Evolutionary conservation across 371 early-diverging fungal species (phyloP).

Genomic region (Batrachochytrium dendrobatidis): DNA sequence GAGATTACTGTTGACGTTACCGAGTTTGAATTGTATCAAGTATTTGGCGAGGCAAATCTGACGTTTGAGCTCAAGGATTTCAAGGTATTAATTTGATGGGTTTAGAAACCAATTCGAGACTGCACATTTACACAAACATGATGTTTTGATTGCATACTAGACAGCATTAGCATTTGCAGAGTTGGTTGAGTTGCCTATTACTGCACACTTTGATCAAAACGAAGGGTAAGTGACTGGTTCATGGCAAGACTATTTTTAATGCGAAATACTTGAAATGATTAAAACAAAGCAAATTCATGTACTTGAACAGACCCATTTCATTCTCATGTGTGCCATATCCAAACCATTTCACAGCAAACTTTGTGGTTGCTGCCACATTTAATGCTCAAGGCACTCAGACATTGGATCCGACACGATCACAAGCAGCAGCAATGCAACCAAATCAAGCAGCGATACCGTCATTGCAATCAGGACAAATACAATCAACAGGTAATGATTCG

Average conservation of each 20-base stretch:
- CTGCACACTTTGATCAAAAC: conserved; percentile 22
- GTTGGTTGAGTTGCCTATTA: conserved; percentile 17
- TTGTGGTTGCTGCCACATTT: not conserved
- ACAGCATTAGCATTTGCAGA: conserved; percentile 31
- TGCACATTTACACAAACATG: not conserved
- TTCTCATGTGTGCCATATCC: not conserved
- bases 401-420: not conserved
- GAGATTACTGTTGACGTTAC: conserved; percentile 30
- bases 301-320: not conserved
- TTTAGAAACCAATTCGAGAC: not conserved
- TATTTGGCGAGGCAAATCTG: conserved; percentile 14
- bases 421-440: not conserved
- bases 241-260: not conserved
- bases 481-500: no score
- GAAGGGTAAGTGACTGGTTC: conserved; percentile 23
- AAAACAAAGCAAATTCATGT: not conserved
- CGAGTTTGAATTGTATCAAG: conserved; percentile 33
- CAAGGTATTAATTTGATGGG: conserved; percentile 19
- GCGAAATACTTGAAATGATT: not conserved
- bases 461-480: no score
- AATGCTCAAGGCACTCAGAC: not conserved
- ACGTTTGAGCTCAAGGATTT: conserved; percentile 34
- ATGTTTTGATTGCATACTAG: conserved; percentile 3
- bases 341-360: not conserved
- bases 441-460: no score